phyloP scores from a whole-genome alignment of 257 asterid genomes.

The Solanum boliviense region DNA sequence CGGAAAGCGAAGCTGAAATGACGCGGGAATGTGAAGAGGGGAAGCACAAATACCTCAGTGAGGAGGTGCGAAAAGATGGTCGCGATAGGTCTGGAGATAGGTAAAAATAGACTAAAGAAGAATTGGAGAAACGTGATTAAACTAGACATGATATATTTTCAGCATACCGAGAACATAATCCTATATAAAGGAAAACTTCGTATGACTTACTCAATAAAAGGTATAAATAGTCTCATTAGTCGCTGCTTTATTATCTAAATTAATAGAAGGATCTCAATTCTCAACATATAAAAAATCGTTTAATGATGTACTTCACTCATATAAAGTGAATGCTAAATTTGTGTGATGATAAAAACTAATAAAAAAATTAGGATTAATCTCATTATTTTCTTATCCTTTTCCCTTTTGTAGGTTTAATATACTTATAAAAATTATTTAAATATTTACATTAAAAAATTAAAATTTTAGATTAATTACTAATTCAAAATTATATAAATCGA shows the following conservation, averaged over 20 bases:
- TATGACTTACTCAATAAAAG: not conserved
- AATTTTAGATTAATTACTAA: too few species aligned
- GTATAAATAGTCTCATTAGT: too few species aligned
- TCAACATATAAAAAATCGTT: too few species aligned
- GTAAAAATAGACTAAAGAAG: not conserved
- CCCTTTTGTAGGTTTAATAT: not conserved
- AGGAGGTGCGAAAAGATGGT: not conserved
- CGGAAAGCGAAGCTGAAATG: not conserved
- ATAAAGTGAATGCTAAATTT: too few species aligned
- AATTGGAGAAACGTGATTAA: too few species aligned
- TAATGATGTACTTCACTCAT: not conserved
- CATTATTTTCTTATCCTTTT: too few species aligned
- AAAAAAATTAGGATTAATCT: not conserved
- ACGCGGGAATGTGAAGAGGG: too few species aligned
- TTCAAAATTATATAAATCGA: too few species aligned
- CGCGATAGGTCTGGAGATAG: not conserved
- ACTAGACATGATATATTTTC: too few species aligned
- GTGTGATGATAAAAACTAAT: not conserved
- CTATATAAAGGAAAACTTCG: not conserved
- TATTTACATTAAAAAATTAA: too few species aligned
- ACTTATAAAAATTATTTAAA: too few species aligned
- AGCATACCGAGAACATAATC: rapidly evolving
- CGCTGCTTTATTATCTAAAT: not conserved
- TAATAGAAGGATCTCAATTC: too few species aligned
- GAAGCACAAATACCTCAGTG: not conserved